Base-by-base conservation (phyloP, 2,329 filamentous ascomycete species). In the Fulvia fulva region DNA sequence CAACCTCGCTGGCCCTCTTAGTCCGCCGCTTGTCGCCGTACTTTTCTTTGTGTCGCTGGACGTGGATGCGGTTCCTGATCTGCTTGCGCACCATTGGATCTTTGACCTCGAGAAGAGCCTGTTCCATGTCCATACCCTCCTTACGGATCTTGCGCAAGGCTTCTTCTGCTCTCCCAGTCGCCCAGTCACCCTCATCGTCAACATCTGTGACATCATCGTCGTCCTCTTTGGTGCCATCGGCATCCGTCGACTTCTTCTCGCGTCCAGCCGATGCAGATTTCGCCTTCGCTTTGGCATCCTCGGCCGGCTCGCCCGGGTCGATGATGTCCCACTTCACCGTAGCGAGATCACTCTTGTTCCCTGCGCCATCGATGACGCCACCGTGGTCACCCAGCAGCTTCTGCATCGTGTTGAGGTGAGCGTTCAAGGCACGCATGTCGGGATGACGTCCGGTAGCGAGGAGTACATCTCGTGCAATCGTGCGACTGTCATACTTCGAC, bases 241-340 rank as follows among this genome's bases (percentile, higher is more conserved):
- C 61, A 30, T 23, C n/a, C 5, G 16, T 21, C 34, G 37, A 19
- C 14, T 43, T 52, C 45, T 19, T 52, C 28, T 30, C 45, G 19
- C 55, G 50, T 12, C 8, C 37, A 12, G 55, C 25, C n/a, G 16
- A 23, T 5, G 63, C 46, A n/a, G 52, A 57, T 47, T 62, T 62
- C 5, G 55, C 26, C 45, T 61, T 58, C 8, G 53, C 50, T 28
- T 63, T 60, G 11, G 60, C 57, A 22, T 65, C 63, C 41, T 67
- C 62, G n/a, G 59, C 54, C 34, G 80, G 80, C 7, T 75, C 75
- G 37, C 79, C 81, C 22, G 82, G 82, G 67, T 87, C 85, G 22
- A 87, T 78, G 2, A 85, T 61, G 66, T 86, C 82, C 85, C 85
- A 87, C 55, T 79, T 76, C 51, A 87, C 78, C 0, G 83, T 86